Conservation (phyloP, 768 basidiomycete species). For the Infundibulicybe gibba region DNA sequence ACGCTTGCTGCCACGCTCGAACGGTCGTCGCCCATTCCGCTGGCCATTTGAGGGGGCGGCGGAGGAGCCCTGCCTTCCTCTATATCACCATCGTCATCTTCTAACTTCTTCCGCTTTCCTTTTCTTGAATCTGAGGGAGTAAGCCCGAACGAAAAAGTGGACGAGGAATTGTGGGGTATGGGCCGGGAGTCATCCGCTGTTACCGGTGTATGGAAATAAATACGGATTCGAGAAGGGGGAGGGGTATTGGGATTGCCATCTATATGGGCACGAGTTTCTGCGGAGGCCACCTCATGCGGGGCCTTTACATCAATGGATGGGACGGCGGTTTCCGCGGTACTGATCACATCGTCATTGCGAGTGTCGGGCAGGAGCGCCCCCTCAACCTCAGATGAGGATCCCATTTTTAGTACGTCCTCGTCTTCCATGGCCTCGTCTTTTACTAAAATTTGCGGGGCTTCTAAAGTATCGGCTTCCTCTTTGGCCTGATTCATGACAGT, state of each 20-base stretch:
- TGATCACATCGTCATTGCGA: conserved; percentile 21
- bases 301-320: conserved; percentile 14
- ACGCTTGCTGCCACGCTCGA: conserved; percentile 55
- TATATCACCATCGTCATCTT: conserved; percentile 81
- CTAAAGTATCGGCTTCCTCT: conserved; percentile 29
- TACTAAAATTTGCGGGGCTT: conserved; percentile 23
- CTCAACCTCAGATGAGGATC: conserved; percentile 1
- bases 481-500: conserved; percentile 27
- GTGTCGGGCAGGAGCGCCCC: conserved; percentile 1
- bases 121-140: conserved; percentile 62
- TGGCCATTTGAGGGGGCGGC: conserved; percentile 53
- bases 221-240: conserved; percentile 78
- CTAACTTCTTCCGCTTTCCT: conserved; percentile 86
- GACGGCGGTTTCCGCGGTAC: conserved; percentile 17
- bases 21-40: conserved; percentile 49
- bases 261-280: conserved; percentile 17
- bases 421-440: conserved; percentile 30
- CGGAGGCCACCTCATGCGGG: conserved; percentile 16
- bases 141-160: conserved; percentile 43
- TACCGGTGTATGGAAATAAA: conserved; percentile 90
- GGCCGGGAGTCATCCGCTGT: conserved; percentile 77
- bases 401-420: conserved; percentile 14
- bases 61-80: conserved; percentile 70
- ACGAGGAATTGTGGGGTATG: conserved; percentile 53
- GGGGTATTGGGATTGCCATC: conserved; percentile 37